phyloP scores from a whole-genome alignment of 1,139 yeast species.

The Nakaseomyces glabratus region DNA sequence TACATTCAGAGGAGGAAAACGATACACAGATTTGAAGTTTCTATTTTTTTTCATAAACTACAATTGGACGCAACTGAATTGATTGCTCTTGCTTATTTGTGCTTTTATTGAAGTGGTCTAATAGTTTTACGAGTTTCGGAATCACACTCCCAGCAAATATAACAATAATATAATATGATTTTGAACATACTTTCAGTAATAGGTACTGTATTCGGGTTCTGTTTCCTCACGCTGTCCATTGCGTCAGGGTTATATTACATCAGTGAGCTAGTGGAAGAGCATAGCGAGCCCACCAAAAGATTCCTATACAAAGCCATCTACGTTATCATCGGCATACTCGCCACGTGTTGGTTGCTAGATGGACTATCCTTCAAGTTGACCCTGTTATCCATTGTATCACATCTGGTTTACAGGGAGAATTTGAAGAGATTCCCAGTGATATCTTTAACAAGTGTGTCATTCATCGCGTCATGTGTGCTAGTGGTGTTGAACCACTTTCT shows the following conservation, averaged over 20 bases:
- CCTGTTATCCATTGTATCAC: slow-evolving; percentile 56
- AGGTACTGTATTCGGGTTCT: slow-evolving; percentile 69
- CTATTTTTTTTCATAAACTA: no score
- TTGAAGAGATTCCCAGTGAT: slow-evolving; percentile 78
- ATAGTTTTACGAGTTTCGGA: no score
- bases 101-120: no score
- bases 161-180: slow-evolving; percentile 42
- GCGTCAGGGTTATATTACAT: slow-evolving; percentile 89
- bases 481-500: slow-evolving; percentile 75
- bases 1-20: no score
- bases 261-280: slow-evolving; percentile 90
- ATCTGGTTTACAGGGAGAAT: slow-evolving; percentile 66
- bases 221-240: slow-evolving; percentile 59
- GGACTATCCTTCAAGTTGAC: slow-evolving; percentile 67
- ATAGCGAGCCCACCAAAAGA: slow-evolving; percentile 73
- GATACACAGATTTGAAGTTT: no score
- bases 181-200: slow-evolving; percentile 49
- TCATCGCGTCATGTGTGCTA: slow-evolving; percentile 59
- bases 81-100: no score
- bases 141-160: no score
- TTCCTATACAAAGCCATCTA: slow-evolving; percentile 56
- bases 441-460: slow-evolving; percentile 59
- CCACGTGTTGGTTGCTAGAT: slow-evolving; percentile 59
- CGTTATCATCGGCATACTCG: slow-evolving; percentile 44
- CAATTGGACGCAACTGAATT: no score